Base-by-base conservation (phyloP, 176 grass and related monocot species). In the Typha latifolia region DNA sequence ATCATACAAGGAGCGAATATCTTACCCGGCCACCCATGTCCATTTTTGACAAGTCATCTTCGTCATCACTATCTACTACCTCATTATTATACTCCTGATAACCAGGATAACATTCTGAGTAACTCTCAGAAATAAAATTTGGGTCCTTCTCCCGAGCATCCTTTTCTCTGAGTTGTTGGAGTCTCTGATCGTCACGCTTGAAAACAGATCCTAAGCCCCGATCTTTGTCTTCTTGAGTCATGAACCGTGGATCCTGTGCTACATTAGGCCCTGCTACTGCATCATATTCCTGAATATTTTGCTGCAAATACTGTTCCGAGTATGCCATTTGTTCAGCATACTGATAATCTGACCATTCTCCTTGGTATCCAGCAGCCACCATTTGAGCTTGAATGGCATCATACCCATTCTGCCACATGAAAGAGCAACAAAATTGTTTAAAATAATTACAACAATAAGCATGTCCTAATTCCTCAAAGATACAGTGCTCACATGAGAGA, bases 1-100 rank as follows among this genome's bases (percentile, higher is more conserved):
- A 59, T 19, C 18, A 19, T 56, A 56, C 5, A 56, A 59, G 10
- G 67, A 81, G 14, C 47, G 19, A 32, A 71, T 75, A 52, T 74
- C 88, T 84, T 89, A 92, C 94, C 69, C 89, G 85, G 52, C 94
- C 94, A 73, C 94, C 94, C 94, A 97, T 97, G 75, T 97, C 94
- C 94, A 97, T 97, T 78, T 97, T 97, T 22, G 94, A 86, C 62
- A 97, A 80, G 82, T 97, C 89, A 66, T 81, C 89, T 66, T 97
- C 94, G 26, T 97, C 94, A 34, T 97, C 94, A 27, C 88, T 91
- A 48, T 87, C 89, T 73, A 83, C 78, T 14, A 97, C 51, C 70
- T 92, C 88, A 70, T 84, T 76, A 71, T 97, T 82, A 62, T 92
- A 97, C 62, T 82, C 85, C 79, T 97, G 94, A 66, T 90, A 97